Percentiles rank a stretch among this genome's conserved stretches.
Evolutionary conservation across 2,329 filamentous ascomycete genomes (phyloP).

Genomic region (Venturia pyrina): DNA sequence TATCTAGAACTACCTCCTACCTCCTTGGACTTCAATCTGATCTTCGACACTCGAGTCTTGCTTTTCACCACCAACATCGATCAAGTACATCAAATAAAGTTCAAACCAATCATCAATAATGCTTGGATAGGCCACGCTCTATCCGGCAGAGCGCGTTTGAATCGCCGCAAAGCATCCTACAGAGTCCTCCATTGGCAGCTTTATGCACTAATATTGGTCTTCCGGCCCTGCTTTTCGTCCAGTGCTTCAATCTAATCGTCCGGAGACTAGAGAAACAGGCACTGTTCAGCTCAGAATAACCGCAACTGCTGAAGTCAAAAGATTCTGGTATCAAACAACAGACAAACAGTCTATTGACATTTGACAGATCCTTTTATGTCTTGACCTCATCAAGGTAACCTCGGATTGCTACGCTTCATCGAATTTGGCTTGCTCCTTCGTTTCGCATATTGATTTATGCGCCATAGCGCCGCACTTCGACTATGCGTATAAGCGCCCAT

Average conservation of each 20-base stretch:
- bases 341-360: not conserved
- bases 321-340: not conserved
- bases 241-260: not conserved
- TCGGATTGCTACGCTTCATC: not conserved
- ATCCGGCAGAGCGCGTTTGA: not conserved
- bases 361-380: not conserved
- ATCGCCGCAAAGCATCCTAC: not conserved
- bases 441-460: not conserved
- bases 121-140: not conserved
- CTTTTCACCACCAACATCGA: not conserved
- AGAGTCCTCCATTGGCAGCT: not conserved
- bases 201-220: not conserved
- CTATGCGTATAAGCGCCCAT: not conserved
- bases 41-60: not conserved
- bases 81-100: not conserved
- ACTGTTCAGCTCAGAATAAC: not conserved
- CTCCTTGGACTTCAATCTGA: not conserved
- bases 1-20: too few relatives aligned
- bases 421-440: not conserved
- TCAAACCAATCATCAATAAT: not conserved
- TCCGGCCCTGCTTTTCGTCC: not conserved
- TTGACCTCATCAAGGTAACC: not conserved
- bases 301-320: not conserved
- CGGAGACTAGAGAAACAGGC: not conserved
- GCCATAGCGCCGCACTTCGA: not conserved